Conservation (phyloP, 129 eudicot species). For the Arctium lappa region DNA sequence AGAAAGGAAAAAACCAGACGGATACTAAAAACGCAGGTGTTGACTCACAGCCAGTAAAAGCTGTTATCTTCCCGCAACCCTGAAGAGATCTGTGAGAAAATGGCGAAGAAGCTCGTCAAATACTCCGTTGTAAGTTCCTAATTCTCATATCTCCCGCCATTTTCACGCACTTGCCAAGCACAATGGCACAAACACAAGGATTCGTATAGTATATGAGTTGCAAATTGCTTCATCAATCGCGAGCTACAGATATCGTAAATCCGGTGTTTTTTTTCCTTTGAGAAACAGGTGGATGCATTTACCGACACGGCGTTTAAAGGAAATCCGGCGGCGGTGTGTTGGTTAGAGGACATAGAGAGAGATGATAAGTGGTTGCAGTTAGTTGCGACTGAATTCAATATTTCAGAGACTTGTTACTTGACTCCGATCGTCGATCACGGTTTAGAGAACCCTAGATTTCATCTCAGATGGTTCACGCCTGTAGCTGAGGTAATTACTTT, state of each 20-base stretch:
- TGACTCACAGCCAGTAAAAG: not conserved
- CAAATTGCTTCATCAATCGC: not conserved
- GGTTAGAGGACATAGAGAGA: slow-evolving; percentile 55
- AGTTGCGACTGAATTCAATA: slow-evolving; percentile 81
- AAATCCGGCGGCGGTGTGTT: slow-evolving; percentile 92
- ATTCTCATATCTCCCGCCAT: not conserved
- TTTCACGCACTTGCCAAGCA: not conserved
- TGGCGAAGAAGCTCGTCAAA: slow-evolving; percentile 51
- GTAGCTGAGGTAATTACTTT: slow-evolving; percentile 56
- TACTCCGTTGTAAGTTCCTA: slow-evolving; percentile 47
- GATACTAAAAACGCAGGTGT: not conserved
- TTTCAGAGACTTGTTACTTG: slow-evolving; percentile 71
- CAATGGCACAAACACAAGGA: not conserved
- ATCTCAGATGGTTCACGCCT: slow-evolving; percentile 92
- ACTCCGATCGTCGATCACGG: slow-evolving; percentile 33
- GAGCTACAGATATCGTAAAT: not conserved
- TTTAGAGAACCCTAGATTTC: slow-evolving; percentile 47
- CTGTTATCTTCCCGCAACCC: not conserved
- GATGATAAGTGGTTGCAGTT: slow-evolving; percentile 76
- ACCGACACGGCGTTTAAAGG: slow-evolving; percentile 79
- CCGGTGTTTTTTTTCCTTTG: not conserved
- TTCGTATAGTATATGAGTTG: not conserved
- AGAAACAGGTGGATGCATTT: slow-evolving; percentile 71
- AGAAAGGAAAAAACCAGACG: not conserved
- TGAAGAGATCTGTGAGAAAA: slow-evolving; percentile 18